Base-by-base conservation (phyloP, 345 rosid genomes). In the Microthlaspi erraticum region DNA sequence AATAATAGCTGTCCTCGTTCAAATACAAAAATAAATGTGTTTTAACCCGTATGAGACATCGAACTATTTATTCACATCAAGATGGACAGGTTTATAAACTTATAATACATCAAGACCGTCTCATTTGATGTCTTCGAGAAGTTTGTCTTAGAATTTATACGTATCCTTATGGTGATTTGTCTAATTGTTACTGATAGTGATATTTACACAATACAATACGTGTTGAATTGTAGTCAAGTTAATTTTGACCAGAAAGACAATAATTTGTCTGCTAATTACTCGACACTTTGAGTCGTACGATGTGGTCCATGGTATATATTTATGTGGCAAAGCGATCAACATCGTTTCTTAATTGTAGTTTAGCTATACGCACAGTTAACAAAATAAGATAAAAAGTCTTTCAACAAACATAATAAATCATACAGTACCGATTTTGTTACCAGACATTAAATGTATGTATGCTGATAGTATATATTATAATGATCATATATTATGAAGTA, bases 101-200 rank as follows among this genome's bases (percentile, higher is more conserved):
- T 26, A 26, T 26, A 26, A 59, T 61, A 39, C 62, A 44, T 77
- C 86, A 87, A 75, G 83, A 85, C 84, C 83, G 60, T 83, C 46
- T 71, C 70, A 18, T 53, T 52, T 76, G 38, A 79, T 70, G 59
- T 49, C 69, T 68, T 80, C 89, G 70, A 85, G 84, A 76, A 74
- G 75, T 33, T 83, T 88, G 88, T 88, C 87, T 67, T 76, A 77
- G 58, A 64, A 77, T 75, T 82, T 83, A 81, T 83, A 55, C 19
- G 52, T 29, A 12, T 7, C 45, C 58, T 53, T 75, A 45, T 56
- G 60, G 32, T 54, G 60, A 39, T 54, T 69, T 69, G 71, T 62
- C 57, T 54, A 39, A n/a, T 39, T 39, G 20, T 63, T 29, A 55
- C 52, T 32, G 68, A 48, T 62, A 14, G n/a, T 19, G 33, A 38